phyloP scores from a whole-genome alignment of 371 early-diverging fungal species.

The Mortierella sp. region DNA sequence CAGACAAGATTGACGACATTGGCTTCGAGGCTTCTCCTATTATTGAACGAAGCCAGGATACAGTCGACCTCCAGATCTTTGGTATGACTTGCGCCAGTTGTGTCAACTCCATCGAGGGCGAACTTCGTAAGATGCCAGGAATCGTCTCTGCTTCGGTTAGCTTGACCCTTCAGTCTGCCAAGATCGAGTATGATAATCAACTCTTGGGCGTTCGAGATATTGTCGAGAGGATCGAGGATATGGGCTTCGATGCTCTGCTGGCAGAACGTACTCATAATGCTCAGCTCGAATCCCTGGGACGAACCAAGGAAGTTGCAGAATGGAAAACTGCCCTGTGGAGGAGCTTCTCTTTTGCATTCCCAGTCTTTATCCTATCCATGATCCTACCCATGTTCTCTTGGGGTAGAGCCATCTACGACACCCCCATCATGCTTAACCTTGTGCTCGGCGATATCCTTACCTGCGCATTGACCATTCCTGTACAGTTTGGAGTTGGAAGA shows the following conservation, averaged over 20 bases:
- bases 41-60: conserved; percentile 41
- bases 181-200: conserved; percentile 73
- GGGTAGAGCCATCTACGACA: conserved; percentile 46
- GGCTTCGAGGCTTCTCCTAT: conserved; percentile 86
- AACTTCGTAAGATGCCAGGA: conserved; percentile 70
- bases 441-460: conserved; percentile 68
- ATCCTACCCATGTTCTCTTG: conserved; percentile 76
- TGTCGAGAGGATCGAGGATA: conserved; percentile 80
- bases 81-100: conserved; percentile 94
- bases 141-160: conserved; percentile 79
- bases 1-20: conserved; percentile 75
- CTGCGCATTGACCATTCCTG: conserved; percentile 80
- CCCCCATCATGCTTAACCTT: conserved; percentile 68
- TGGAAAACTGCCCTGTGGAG: conserved; percentile 79
- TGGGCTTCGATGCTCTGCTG: conserved; percentile 91
- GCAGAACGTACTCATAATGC: conserved; percentile 71
- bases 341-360: conserved; percentile 80
- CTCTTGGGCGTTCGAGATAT: conserved; percentile 82
- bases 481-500: conserved; percentile 90
- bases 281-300: conserved; percentile 91
- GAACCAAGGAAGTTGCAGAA: conserved; percentile 87
- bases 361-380: conserved; percentile 90
- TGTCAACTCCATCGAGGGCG: conserved; percentile 80
- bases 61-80: conserved; percentile 80
- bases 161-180: conserved; percentile 79